phyloP scores from a whole-genome alignment of 768 basidiomycete species.

The Tylopilus vinaceipallidus region DNA sequence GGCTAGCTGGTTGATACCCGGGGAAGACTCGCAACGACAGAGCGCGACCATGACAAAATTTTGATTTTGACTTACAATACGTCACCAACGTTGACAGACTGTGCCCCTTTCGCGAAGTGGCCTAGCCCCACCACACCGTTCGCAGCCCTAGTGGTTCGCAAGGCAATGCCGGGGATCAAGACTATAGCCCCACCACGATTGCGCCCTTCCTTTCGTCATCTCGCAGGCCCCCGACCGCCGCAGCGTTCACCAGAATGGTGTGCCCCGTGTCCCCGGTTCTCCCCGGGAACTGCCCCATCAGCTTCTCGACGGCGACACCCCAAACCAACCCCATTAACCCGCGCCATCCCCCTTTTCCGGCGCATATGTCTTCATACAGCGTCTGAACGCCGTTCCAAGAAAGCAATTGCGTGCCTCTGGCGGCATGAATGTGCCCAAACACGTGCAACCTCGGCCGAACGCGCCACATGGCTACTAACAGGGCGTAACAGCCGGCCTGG shows the following conservation, averaged over 20 bases:
- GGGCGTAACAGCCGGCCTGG: slow-evolving; percentile 3
- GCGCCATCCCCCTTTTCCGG: neutral
- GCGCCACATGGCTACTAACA: slow-evolving; percentile 3
- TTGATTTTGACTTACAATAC: no score
- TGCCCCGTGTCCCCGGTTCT: neutral
- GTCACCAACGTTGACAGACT: no score
- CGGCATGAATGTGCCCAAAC: slow-evolving; percentile 13
- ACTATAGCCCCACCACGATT: neutral
- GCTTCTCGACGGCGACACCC: neutral
- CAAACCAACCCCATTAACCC: slow-evolving; percentile 1
- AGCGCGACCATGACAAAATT: no score
- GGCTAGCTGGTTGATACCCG: no score
- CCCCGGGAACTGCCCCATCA: neutral
- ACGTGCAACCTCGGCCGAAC: slow-evolving; percentile 9
- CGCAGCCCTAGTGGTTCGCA: no score
- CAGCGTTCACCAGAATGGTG: slow-evolving; percentile 7
- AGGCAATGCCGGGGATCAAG: neutral
- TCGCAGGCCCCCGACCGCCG: slow-evolving; percentile 2
- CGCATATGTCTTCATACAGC: slow-evolving; percentile 8
- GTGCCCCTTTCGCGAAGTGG: no score
- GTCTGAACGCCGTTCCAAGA: slow-evolving; percentile 2
- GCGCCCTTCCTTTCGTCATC: slow-evolving; percentile 10
- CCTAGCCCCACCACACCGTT: no score
- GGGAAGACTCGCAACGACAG: neutral
- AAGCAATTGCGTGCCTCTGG: neutral